Evolutionary conservation across 2,329 filamentous ascomycete species (phyloP).

Genomic region (Cryphonectria naterciae): DNA sequence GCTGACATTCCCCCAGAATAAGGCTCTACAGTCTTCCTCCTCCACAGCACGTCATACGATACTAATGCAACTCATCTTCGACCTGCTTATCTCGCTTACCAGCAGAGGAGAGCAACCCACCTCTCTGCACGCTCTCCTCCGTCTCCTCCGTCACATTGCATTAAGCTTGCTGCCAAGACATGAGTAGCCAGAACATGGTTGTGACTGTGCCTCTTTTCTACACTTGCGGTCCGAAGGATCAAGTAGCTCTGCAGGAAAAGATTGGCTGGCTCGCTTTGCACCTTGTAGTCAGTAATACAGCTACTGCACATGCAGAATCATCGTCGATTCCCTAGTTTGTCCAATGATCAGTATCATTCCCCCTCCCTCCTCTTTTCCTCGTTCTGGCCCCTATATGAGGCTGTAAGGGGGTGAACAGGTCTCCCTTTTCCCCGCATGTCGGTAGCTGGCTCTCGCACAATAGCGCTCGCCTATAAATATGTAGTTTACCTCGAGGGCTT

Average conservation of each 20-base stretch:
- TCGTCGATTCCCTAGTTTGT: neutral
- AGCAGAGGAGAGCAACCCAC: neutral
- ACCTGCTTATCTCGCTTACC: neutral
- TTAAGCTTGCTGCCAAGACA: neutral
- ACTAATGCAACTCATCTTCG: neutral
- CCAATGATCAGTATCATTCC: slow-evolving; percentile 11
- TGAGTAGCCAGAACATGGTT: neutral
- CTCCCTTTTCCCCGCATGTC: neutral
- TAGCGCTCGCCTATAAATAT: neutral
- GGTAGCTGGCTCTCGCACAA: no score
- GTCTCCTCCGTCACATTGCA: neutral
- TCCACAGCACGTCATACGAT: slow-evolving; percentile 1
- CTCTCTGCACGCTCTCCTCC: no score
- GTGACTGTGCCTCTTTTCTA: neutral
- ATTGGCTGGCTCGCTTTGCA: slow-evolving; percentile 15
- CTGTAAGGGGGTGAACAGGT: neutral
- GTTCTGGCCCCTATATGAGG: neutral
- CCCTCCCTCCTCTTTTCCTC: no score
- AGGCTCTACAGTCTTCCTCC: neutral
- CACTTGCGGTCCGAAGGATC: neutral
- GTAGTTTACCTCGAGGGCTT: neutral
- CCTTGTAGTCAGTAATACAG: neutral
- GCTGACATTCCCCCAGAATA: neutral
- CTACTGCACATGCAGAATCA: slow-evolving; percentile 21
- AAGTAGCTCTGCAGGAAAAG: neutral